Percentiles rank a stretch among this genome's conserved stretches.
Evolutionary conservation across 768 basidiomycete genomes (phyloP).

Genomic region (Mrakia frigida): DNA sequence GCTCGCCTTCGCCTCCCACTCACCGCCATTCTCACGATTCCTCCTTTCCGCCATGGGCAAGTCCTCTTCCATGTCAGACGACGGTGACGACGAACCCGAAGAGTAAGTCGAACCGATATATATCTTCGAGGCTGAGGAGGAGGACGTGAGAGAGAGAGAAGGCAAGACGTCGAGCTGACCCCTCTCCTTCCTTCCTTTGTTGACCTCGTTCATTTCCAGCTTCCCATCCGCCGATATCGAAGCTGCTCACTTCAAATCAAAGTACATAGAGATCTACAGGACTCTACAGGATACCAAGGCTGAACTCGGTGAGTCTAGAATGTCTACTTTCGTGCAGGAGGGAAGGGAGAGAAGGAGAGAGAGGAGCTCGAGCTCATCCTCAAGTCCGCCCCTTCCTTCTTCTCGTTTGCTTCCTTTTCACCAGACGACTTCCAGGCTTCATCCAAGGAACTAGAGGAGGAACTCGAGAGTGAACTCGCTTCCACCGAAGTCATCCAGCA

Average conservation of each 20-base stretch:
- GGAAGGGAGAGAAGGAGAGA: neutral
- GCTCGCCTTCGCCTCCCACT: neutral
- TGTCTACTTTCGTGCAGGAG: neutral
- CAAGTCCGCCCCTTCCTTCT: neutral
- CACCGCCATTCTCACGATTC: neutral
- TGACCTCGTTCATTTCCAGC: slow-evolving; percentile 14
- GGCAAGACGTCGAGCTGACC: neutral
- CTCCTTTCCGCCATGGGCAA: neutral
- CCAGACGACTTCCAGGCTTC: slow-evolving; percentile 43
- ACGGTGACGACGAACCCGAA: slow-evolving; percentile 21
- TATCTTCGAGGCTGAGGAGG: neutral
- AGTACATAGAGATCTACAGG: slow-evolving; percentile 28
- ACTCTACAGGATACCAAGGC: slow-evolving; percentile 30
- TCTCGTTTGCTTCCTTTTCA: neutral
- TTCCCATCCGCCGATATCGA: slow-evolving; percentile 29
- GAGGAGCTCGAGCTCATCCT: neutral
- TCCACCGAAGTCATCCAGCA: slow-evolving; percentile 39
- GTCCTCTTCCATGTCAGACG: neutral
- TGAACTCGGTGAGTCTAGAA: slow-evolving; percentile 26
- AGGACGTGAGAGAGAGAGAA: neutral
- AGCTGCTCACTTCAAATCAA: slow-evolving; percentile 22
- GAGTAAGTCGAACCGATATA: slow-evolving; percentile 11
- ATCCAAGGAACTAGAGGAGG: slow-evolving; percentile 44
- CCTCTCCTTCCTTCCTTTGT: neutral
- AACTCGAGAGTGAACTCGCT: slow-evolving; percentile 42